Base-by-base conservation (phyloP, 257 asterid genomes). In the Scutellaria baicalensis region DNA sequence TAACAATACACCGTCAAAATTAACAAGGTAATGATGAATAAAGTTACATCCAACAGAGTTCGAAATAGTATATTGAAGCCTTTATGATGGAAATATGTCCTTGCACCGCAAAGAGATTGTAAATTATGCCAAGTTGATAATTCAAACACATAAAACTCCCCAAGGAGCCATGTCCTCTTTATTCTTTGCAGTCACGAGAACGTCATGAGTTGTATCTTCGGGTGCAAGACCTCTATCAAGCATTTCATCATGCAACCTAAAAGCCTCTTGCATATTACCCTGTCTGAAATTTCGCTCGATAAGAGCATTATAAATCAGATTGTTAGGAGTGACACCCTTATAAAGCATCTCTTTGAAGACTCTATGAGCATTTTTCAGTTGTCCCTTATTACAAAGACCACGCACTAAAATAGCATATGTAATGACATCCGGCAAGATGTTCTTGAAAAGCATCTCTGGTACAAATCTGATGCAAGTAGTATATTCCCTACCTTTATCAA, bases 211-310 rank as follows among this genome's bases (percentile, higher is more conserved):
- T 4, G 64, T 72, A 69, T 85, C 92, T 60, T 90, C 92, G 3
- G 97, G 89, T 23, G 55, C 77, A 52, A 86, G 85, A 76, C 95
- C 98, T 77, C 78, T 80, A 63, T 88, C 89, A 59, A 88, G 88
- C 97, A 90, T 92, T 80, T 92, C 95, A 56, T 90, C 90, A 48
- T 88, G 95, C 84, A 86, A 73, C 80, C 85, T 82, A 88, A 83
- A 86, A 48, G 98, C 97, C 83, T 90, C 96, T 70, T 70, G 82
- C 81, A 92, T 68, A 80, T 88, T 82, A 58, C 95, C 93, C 81
- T 85, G 89, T 82, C 74, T 88, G 78, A 90, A 92, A 60, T 82
- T 84, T 60, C 89, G 91, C 35, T 86, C 84, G 69, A 86, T 88
- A 54, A 90, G 56, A 6, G 90, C 72, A 75, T 80, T 84, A 76